Base-by-base conservation (phyloP, 1,284 basidiomycete species). In the Anthracocystis walkeri region DNA sequence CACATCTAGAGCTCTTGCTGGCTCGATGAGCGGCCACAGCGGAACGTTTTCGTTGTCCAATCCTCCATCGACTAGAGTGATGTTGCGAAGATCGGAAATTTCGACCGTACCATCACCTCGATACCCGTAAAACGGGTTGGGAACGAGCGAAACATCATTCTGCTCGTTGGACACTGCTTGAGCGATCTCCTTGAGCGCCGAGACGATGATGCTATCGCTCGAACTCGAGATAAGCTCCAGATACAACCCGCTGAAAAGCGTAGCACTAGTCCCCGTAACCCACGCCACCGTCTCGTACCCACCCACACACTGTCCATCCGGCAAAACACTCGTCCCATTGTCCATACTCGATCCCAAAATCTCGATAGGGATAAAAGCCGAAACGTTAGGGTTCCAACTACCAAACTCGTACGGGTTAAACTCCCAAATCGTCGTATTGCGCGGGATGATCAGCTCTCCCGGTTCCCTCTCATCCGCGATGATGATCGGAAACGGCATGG, bases 1-100 rank as follows among this genome's bases (percentile, higher is more conserved):
- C 5, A 91, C 87, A 81, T 93, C 92, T 29, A 93, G 59, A 0
- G 79, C 86, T 46, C 92, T 87, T 0, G 89, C 88, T 49, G 89
- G 90, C 46, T 91, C 89, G 60, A 93, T 87, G 8, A 91, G 82
- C 4, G 90, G 88, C 11, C 88, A 89, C 23, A 91, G 87, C 0
- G 92, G 92, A 18, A 92, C 85, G 74, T 91, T 91, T 78, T 91
- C 69, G 42, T 78, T 75, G 40, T 80, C 79, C 52, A 81, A 56
- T 6, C 83, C 82, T 16, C 77, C 82, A 62, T 84, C 81, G 4
- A 81, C 79, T 4, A 82, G 45, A 7, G 79, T 75, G n/a, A 84
- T 66, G 51, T 82, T 84, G 52, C 65, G 69, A 27, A 78, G 59
- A 38, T 75, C 63, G 23, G 51, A 41, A 20, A 81, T 64, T 25